A percentile compares a stretch with the other conserved stretches of the same genome.
Evolutionary conservation across 352 stramenopile genomes (phyloP).

Genomic region (Phytophthora tentaculata): DNA sequence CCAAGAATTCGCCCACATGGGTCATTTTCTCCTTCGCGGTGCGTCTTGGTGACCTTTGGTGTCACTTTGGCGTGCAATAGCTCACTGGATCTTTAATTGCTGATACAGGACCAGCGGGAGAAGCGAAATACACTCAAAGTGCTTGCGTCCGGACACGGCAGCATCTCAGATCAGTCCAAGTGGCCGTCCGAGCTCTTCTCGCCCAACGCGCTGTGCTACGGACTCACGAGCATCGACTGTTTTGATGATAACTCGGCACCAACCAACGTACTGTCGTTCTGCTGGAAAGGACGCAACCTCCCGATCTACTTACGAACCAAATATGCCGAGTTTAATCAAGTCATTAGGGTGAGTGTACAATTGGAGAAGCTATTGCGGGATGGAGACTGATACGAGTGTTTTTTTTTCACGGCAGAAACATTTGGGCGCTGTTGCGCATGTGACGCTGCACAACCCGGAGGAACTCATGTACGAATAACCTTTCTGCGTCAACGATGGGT

Average conservation of each 20-base stretch:
- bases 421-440: slow-evolving; percentile 74
- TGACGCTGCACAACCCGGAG: slow-evolving; percentile 75
- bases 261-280: slow-evolving; percentile 84
- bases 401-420: slow-evolving; percentile 66
- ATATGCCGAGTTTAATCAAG: slow-evolving; percentile 90
- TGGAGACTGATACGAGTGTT: slow-evolving; percentile 11
- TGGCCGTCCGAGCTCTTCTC: slow-evolving; percentile 85
- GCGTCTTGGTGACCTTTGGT: slow-evolving; percentile 15
- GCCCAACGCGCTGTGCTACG: slow-evolving; percentile 82
- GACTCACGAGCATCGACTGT: slow-evolving; percentile 74
- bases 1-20: slow-evolving; percentile 70
- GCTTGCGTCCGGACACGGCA: slow-evolving; percentile 67
- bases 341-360: slow-evolving; percentile 67
- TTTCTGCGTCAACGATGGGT: neutral
- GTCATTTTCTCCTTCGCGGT: slow-evolving; percentile 81
- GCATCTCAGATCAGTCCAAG: slow-evolving; percentile 70
- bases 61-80: neutral
- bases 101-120: slow-evolving; percentile 70
- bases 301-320: slow-evolving; percentile 89
- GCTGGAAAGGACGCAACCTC: slow-evolving; percentile 88
- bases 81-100: slow-evolving; percentile 5
- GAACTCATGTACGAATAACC: slow-evolving; percentile 69
- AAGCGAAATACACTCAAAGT: slow-evolving; percentile 85
- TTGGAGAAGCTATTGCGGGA: slow-evolving; percentile 1
- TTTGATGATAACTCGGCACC: slow-evolving; percentile 67